Base-by-base conservation (phyloP, 2,329 filamentous ascomycete genomes). In the Fusarium keratoplasticum region DNA sequence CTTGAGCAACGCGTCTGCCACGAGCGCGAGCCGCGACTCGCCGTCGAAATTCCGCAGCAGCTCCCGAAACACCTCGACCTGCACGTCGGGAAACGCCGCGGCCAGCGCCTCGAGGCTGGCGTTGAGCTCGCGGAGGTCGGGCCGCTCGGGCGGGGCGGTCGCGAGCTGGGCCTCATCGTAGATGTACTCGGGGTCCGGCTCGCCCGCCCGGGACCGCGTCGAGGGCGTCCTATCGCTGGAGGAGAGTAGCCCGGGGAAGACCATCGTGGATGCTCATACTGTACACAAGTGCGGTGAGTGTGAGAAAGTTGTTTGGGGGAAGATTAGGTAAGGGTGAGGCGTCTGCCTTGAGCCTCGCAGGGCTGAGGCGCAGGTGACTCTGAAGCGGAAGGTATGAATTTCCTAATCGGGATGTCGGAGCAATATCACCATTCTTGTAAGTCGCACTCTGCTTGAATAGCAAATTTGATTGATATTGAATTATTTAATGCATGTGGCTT, bases 1-100 rank as follows among this genome's bases (percentile, higher is more conserved):
- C 83, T 94, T 95, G 67, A 96, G 86, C 67, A 96, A 85, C 59
- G 91, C 89, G 79, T 96, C 94, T 14, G 94, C 94, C 31, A 95
- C 92, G 58, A 96, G 87, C 50, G 94, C 92, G 27, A 96, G 84
- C 73, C 93, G 87, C 71, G 93, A 96, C 81, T 95, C 93, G 76
- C 92, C 90, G 77, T 92, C 92, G 79, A 95, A 93, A 78, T 87
- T 93, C 42, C 87, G 84, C 58, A 96, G 89, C 89, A 96, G 93
- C 84, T 96, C 94, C 52, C 94, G 90, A 79, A 96, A 94, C 20
- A 95, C 94, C 75, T 95, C 93, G 69, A 94, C 87, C 81, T 95
- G 92, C n/a, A 95, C 87, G 81, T 95, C 90, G 31, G 94, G 94
- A 74, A 96, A 96, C 10, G 95, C 87, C 57, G 90, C 90, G 25